Evolutionary conservation across 352 stramenopile species (phyloP), one percentile per base, ranked within the genome.

Genomic region (Globisporangium apiculatum): DNA sequence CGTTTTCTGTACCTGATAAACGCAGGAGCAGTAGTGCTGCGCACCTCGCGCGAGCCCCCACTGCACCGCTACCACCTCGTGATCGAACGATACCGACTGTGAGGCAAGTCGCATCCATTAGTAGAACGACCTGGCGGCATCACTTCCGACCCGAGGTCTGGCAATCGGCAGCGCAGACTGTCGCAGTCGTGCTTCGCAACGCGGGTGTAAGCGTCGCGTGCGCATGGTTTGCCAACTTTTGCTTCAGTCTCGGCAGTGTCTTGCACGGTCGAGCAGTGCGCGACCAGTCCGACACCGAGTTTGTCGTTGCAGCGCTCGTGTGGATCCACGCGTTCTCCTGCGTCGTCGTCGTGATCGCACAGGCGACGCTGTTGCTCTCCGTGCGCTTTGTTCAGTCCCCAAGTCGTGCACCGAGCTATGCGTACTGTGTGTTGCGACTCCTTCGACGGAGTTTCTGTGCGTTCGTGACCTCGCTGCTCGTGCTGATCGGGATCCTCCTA

Each of bases 271-370:
- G 55, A 7, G 59, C 55, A 9, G 60, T 58, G 42, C 51, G 42
- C 35, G 64, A 65, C 1, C 64, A 75, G 42, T 24, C 53, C 6
- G 48, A 35, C 9, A 42, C 36, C 42, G 53, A 58, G 53, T 58
- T 58, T 5, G 57, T 76, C 18, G 48, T 65, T 24, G 61, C 62
- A 4, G 67, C 62, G 24, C 58, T 75, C 7, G 41, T 73, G 14
- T 79, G 66, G 68, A 71, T 60, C 35, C 51, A 65, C 7, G 7
- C 64, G 14, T 58, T 68, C 14, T 73, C 69, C 49, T 64, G 51
- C 35, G 12, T 18, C 40, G 47, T 69, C 24, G 58, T 73, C 10
- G 66, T 68, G 24, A 31, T 76, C 10, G 37, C 66, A 4, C 69
- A 76, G 7, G 42, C 66, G 5, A 46, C 61, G 7, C 38, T 71